phyloP scores from a whole-genome alignment of 257 asterid species.

The Solanum corneliomulleri region DNA sequence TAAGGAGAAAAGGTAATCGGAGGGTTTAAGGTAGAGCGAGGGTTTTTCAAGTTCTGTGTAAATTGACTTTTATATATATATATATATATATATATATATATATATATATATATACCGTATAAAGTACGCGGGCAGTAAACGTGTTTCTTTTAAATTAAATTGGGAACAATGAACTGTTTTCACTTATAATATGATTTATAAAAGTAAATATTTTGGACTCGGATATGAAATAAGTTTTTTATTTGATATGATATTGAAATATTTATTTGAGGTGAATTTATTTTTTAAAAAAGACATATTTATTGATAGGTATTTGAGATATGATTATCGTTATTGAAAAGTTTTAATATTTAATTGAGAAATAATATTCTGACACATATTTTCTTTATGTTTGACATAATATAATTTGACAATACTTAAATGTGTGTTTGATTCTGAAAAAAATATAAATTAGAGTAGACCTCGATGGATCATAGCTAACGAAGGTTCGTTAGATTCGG shows the following conservation, averaged over 20 bases:
- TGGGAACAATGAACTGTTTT: neutral
- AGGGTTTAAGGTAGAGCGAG: constrained; percentile 20
- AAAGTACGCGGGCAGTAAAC: neutral
- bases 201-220: neutral
- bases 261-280: neutral
- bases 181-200: neutral
- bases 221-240: neutral
- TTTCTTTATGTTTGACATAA: neutral
- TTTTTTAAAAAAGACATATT: neutral
- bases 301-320: neutral
- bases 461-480: neutral
- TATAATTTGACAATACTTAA: neutral
- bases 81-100: neutral
- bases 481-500: neutral
- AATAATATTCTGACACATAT: neutral
- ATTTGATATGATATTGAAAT: neutral
- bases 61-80: neutral
- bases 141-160: neutral
- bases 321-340: neutral
- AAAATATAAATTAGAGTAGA: neutral
- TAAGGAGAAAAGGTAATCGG: neutral
- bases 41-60: constrained; percentile 1
- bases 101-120: neutral
- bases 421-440: neutral
- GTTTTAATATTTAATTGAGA: neutral